phyloP scores from a whole-genome alignment of 208 protist species.

The Herpetomonas muscarum region DNA sequence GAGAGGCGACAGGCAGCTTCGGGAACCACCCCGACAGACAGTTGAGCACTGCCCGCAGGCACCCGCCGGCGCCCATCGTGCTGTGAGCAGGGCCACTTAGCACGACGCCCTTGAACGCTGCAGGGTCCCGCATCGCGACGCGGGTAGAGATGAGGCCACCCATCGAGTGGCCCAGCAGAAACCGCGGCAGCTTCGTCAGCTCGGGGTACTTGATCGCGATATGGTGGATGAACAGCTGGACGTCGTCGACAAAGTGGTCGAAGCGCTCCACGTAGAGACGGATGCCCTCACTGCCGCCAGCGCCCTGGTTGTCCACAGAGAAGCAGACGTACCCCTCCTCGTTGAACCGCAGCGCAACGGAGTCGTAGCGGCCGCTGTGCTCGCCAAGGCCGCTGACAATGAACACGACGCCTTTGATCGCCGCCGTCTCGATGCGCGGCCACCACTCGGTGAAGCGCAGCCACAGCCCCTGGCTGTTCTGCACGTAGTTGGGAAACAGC shows the following conservation, averaged over 20 bases:
- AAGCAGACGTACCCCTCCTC: slow-evolving; percentile 49
- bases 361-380: slow-evolving; percentile 71
- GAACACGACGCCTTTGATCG: slow-evolving; percentile 46
- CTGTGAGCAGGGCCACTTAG: slow-evolving; percentile 58
- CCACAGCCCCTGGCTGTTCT: slow-evolving; percentile 74
- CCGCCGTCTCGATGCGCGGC: slow-evolving; percentile 21
- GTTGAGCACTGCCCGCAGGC: slow-evolving; percentile 11
- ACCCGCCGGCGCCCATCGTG: slow-evolving; percentile 11
- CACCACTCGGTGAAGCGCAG: slow-evolving; percentile 69
- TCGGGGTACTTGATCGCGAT: slow-evolving; percentile 30
- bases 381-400: slow-evolving; percentile 71
- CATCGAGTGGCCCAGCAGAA: slow-evolving; percentile 78
- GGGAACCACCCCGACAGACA: slow-evolving; percentile 33
- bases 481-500: slow-evolving; percentile 70
- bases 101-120: slow-evolving; percentile 31
- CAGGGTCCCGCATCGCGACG: slow-evolving; percentile 41
- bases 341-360: slow-evolving; percentile 46
- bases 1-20: slow-evolving; percentile 32
- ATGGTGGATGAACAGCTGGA: slow-evolving; percentile 36
- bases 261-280: slow-evolving; percentile 73
- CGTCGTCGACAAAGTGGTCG: slow-evolving; percentile 69
- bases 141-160: slow-evolving; percentile 58
- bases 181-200: slow-evolving; percentile 34
- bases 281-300: slow-evolving; percentile 64
- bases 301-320: slow-evolving; percentile 71